Evolutionary conservation across 2,329 filamentous ascomycete species (phyloP).

Genomic region (Hysterium pulicare): DNA sequence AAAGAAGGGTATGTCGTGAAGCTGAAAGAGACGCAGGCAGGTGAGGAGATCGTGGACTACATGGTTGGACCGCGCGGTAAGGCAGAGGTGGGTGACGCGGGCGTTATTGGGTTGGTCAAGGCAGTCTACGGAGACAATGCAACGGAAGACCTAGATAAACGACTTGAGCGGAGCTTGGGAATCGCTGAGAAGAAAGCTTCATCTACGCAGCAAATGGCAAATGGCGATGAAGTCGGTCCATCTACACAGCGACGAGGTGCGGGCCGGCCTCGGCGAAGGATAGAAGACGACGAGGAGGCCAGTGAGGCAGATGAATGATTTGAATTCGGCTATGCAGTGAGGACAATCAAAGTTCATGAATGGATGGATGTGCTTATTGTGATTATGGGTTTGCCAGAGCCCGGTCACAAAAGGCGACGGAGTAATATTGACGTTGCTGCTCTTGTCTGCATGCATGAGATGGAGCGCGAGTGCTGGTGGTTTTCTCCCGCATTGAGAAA

Average conservation of each 20-base stretch:
- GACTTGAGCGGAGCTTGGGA: constrained; percentile 31
- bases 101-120: constrained; percentile 67
- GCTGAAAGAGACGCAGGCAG: constrained; percentile 64
- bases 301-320: too few relatives aligned
- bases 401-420: too few relatives aligned
- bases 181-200: constrained; percentile 16
- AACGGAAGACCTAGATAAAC: constrained; percentile 28
- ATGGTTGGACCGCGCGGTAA: constrained; percentile 81
- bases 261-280: constrained; percentile 17
- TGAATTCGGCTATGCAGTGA: too few relatives aligned
- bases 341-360: neutral
- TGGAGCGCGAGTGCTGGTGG: too few relatives aligned
- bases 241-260: constrained; percentile 7
- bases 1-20: constrained; percentile 81
- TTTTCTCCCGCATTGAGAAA: too few relatives aligned
- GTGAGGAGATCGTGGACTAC: constrained; percentile 77
- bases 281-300: constrained; percentile 11
- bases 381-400: too few relatives aligned
- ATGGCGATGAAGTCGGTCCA: constrained; percentile 6
- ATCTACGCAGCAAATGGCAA: too few relatives aligned
- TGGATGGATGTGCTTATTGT: neutral
- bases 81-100: constrained; percentile 75
- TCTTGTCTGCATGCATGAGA: too few relatives aligned
- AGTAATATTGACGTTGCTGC: too few relatives aligned
- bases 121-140: constrained; percentile 48